Base-by-base conservation (phyloP, 2,329 filamentous ascomycete genomes). In the Dendrostoma leiphaemia region DNA sequence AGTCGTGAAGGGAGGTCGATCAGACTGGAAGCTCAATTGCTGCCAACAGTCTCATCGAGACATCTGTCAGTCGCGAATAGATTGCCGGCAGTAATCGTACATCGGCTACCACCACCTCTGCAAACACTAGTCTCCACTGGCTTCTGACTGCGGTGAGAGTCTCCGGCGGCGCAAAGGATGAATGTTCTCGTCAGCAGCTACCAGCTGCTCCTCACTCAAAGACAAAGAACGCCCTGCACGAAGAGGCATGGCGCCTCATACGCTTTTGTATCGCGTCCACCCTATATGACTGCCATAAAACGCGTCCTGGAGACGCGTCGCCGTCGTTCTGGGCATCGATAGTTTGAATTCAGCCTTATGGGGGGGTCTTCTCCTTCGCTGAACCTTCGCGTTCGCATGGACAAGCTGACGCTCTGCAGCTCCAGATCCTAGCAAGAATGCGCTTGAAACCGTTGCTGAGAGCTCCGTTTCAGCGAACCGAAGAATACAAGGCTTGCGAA, bases 61-160 rank as follows among this genome's bases (percentile, higher is more conserved):
- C 17, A 13, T 32, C 35, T n/a, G n/a, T 49, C 54, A 44, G 54
- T 31, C 49, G 43, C 23, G 54, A 32, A 35, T 40, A 49, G 49
- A 37, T 45, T 52, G 40, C 49, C 48, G 53, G 23, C 52, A 13
- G 26, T 8, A 32, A 44, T 28, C 29, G 49, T 38, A 56, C 24
- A 52, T 44, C 43, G 41, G 34, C 31, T 48, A 26, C 35, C 44
- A 19, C 31, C 24, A 21, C 23, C 28, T 53, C 13, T 12, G 21
- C 21, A 46, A 13, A 34, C 15, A 19, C 26, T 37, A 28, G 38
- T 41, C 15, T 44, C 46, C 21, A 37, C 45, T 37, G 29, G 21
- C 21, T 35, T 48, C 32, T 24, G 19, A 23, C 17, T 35, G 32
- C 17, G 32, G 12, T 41, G n/a, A 9, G 3, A 26, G n/a, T 15